Evolutionary conservation across 192 early-diverging fungal genomes (phyloP).

Genomic region (Dissophora globulifera): DNA sequence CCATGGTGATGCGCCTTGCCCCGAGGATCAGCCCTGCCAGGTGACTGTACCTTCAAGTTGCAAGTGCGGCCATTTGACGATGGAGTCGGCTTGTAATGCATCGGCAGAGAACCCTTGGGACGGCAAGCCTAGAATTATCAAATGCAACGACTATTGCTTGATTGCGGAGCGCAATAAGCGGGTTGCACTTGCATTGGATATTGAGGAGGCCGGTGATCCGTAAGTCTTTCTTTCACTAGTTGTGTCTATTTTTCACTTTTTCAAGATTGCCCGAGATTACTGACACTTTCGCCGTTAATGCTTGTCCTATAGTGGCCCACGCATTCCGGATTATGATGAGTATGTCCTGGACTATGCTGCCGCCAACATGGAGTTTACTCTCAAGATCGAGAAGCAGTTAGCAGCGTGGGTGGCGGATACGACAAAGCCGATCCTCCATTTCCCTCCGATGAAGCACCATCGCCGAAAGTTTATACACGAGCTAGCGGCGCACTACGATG

Average conservation of each 20-base stretch:
- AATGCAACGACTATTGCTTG: conserved; percentile 87
- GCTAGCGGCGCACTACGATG: conserved; percentile 77
- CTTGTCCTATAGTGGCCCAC: conserved; percentile 12
- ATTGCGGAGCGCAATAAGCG: conserved; percentile 80
- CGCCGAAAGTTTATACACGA: conserved; percentile 78
- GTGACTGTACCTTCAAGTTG: conserved; percentile 70
- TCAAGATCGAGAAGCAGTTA: conserved; percentile 72
- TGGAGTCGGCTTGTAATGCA: conserved; percentile 75
- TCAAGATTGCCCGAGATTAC: background rate
- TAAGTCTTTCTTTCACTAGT: conserved; percentile 8
- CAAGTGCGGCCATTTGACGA: conserved; percentile 76
- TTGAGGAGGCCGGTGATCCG: conserved; percentile 54
- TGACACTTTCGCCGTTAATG: background rate
- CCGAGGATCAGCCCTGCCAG: conserved; percentile 78
- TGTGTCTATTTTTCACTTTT: background rate
- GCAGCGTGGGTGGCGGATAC: conserved; percentile 74
- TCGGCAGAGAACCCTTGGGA: conserved; percentile 56
- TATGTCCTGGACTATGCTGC: conserved; percentile 77
- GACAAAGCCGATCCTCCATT: conserved; percentile 62
- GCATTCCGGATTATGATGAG: conserved; percentile 61
- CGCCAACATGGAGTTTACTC: conserved; percentile 70
- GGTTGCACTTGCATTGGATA: conserved; percentile 83
- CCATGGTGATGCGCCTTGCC: conserved; percentile 81
- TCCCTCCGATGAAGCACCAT: conserved; percentile 73
- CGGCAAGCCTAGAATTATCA: conserved; percentile 57